Evolutionary conservation across 345 rosid species (phyloP), one percentile per base, ranked within the genome.

Genomic region (Corchorus capsularis): DNA sequence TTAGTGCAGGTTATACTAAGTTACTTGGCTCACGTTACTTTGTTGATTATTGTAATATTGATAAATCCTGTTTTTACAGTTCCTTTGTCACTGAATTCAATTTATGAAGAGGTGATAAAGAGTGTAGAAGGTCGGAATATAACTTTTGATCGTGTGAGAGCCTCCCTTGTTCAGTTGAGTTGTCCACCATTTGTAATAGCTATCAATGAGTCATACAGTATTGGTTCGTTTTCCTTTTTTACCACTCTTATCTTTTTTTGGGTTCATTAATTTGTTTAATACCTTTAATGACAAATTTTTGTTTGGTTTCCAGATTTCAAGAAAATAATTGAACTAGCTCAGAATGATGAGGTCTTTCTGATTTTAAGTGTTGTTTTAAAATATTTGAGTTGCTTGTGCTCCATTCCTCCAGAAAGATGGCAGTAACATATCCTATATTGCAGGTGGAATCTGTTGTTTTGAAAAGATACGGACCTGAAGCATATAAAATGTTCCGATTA

Each of bases 21-120:
- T 34, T 37, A 65, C 69, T 43, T 47, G 55, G 75, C 11, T 83
- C 64, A 19, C 52, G 64, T 77, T 35, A 72, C 79, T 71, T 15
- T 45, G 55, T 16, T 47, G 20, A 34, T 32, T 73, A 15, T 15
- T 73, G 11, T 73, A 45, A 73, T 71, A 17, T 71, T 79, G 72
- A 80, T 69, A 19, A 22, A 73, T 27, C 47, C 77, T 55, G 69
- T 13, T 70, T 64, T 82, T 92, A 80, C 89, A 93, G 98, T 69
- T 85, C 83, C 94, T 6, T 75, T 93, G 79, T 87, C 92, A 9
- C 45, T 90, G 46, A 82, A 86, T 82, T 74, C 93, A 66, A 90
- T 96, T 49, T 96, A 85, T 70, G 97, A 88, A 77, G 98, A 92
- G 84, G 92, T 92, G 72, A 91, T 92, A 82, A 89, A 90, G 84